Percentiles rank a stretch among this genome's conserved stretches.
Evolutionary conservation across 805 yeast genomes (phyloP).

Genomic region (Tetrapisispora fleetii): DNA sequence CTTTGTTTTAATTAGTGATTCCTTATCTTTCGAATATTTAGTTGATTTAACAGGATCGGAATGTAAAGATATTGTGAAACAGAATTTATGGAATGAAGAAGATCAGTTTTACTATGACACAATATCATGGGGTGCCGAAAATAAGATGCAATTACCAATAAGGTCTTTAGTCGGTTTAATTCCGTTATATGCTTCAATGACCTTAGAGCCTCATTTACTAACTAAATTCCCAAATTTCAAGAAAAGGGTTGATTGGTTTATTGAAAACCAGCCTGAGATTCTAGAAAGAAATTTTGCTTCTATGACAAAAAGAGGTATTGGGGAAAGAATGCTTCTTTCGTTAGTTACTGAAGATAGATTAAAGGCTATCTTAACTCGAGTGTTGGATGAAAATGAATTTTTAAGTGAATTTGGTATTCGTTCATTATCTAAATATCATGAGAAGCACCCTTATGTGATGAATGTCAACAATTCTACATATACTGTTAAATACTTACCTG

Average conservation of each 20-base stretch:
- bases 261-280: slow-evolving; percentile 55
- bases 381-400: slow-evolving; percentile 83
- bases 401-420: slow-evolving; percentile 78
- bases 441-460: slow-evolving; percentile 76
- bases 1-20: slow-evolving; percentile 83
- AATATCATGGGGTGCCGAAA: slow-evolving; percentile 67
- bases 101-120: slow-evolving; percentile 89
- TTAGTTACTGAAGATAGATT: slow-evolving; percentile 75
- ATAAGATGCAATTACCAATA: slow-evolving; percentile 65
- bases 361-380: slow-evolving; percentile 59
- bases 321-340: slow-evolving; percentile 70
- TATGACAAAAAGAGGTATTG: slow-evolving; percentile 68
- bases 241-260: slow-evolving; percentile 76
- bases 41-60: slow-evolving; percentile 26
- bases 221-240: slow-evolving; percentile 73
- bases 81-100: slow-evolving; percentile 79
- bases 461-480: slow-evolving; percentile 67
- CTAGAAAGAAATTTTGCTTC: slow-evolving; percentile 81
- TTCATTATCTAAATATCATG: slow-evolving; percentile 79
- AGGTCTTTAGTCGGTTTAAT: slow-evolving; percentile 85
- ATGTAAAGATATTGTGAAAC: slow-evolving; percentile 38
- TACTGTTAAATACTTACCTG: slow-evolving; percentile 67
- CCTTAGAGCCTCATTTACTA: slow-evolving; percentile 75
- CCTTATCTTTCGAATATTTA: slow-evolving; percentile 58
- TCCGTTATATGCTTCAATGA: slow-evolving; percentile 81